These are phyloP conservation scores for Rhodotorula babjevae DNA, from an alignment of 768 basidiomycete genomes.

Conservation along the genomic window DNA sequence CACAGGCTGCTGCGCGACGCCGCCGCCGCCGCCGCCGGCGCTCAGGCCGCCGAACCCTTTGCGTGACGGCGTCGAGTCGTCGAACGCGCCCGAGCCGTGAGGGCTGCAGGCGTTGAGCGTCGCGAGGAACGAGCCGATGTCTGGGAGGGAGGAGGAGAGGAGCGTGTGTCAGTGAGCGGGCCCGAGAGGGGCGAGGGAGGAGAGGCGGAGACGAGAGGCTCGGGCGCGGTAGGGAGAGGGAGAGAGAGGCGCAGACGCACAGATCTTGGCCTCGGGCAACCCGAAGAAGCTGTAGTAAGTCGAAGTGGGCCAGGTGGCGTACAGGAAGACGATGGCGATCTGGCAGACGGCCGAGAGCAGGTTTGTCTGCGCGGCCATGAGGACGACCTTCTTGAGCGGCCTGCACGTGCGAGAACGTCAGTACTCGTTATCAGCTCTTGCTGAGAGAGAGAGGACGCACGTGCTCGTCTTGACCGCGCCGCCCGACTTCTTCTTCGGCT, in stretches of 20 bases:
- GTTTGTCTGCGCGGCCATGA: slow-evolving; percentile 6
- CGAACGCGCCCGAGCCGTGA: neutral
- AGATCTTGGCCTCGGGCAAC: slow-evolving; percentile 3
- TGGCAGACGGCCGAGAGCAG: neutral
- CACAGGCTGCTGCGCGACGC: neutral
- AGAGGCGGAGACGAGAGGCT: neutral
- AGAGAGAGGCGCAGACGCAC: neutral
- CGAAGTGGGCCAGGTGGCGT: neutral
- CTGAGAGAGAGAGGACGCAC: neutral
- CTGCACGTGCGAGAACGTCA: neutral
- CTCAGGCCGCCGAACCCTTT: neutral
- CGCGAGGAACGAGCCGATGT: slow-evolving; percentile 4
- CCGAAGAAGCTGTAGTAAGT: neutral
- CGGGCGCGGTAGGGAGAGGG: too few species aligned
- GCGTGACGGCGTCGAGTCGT: neutral
- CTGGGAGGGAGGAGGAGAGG: neutral
- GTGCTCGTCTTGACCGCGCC: neutral
- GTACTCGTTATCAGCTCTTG: neutral
- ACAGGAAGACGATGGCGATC: neutral
- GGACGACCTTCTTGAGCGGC: neutral
- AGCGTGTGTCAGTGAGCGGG: neutral
- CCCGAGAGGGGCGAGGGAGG: neutral
- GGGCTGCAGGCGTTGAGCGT: slow-evolving; percentile 3
- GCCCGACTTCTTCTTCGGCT: neutral
- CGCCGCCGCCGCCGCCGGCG: neutral